These are phyloP conservation scores for Ambrosia hybrid DNA, from an alignment of 140 eudicot genomes.

Conservation along the genomic window DNA sequence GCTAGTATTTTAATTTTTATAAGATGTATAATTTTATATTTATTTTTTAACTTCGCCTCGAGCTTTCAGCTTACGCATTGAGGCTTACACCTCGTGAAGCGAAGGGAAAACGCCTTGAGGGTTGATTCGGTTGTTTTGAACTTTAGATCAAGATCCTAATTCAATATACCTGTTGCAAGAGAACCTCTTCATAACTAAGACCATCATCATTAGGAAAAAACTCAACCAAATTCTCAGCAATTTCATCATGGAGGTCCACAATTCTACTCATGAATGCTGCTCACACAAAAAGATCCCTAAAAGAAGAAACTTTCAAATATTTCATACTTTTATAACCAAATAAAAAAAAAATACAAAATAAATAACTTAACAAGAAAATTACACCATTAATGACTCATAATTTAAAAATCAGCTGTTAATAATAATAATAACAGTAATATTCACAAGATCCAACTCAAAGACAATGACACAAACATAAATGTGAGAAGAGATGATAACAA, in stretches of 20 bases:
- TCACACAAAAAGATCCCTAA: conserved; percentile 13
- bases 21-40: no score
- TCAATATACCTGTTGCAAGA: conserved; percentile 56
- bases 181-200: conserved; percentile 72
- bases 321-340: neutral
- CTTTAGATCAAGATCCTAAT: neutral
- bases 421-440: conserved; percentile 1
- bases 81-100: no score
- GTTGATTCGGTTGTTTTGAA: neutral
- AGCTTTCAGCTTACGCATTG: no score
- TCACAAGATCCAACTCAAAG: conserved; percentile 22
- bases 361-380: conserved; percentile 4
- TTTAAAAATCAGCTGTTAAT: conserved; percentile 2
- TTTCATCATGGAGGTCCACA: conserved; percentile 39
- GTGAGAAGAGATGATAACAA: neutral
- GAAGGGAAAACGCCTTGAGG: no score
- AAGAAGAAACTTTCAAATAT: neutral
- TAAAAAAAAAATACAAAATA: neutral
- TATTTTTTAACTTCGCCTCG: no score
- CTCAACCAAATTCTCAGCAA: conserved; percentile 45
- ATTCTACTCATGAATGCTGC: conserved; percentile 41
- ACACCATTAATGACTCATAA: conserved; percentile 8
- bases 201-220: conserved; percentile 63
- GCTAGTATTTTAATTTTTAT: no score
- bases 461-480: conserved; percentile 20